Base-by-base conservation (phyloP, 441 rosid genomes). In the Populus hybrid region DNA sequence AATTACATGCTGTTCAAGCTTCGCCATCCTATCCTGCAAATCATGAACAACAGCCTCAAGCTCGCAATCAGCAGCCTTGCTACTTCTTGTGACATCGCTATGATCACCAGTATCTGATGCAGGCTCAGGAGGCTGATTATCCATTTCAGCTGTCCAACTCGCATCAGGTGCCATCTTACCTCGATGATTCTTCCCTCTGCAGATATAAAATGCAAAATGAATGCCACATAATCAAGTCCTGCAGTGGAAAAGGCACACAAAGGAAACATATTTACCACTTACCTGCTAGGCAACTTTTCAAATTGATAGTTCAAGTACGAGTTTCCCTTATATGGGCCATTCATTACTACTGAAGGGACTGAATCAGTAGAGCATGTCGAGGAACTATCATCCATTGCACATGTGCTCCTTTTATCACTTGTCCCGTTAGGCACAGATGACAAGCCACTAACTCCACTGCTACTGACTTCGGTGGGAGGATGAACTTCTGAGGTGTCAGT, bases 281-380 rank as follows among this genome's bases (percentile, higher is more conserved):
- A 95, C 99, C 93, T 92, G 88, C 87, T 81, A 21, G 88, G 89
- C n/a, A 88, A 87, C 71, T 83, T 89, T 80, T 88, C 88, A 79
- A 78, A 81, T 70, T 86, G 91, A 83, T 80, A 73, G 82, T 82
- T 91, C n/a, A 86, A 81, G 78, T 85, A 79, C 2, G 87, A 75
- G 80, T 79, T 91, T 77, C 90, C 91, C 72, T 85, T 92, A 77
- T 85, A 84, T 21, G 88, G 84, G n/a, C 92, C 96, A 84, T 83
- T 91, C 83, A 85, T 87, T 26, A 85, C 90, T 77, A 89, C 88
- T 1, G 98, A 92, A 70, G 90, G 94, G 75, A 93, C 86, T 0
- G 98, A 96, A 80, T 96, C 99, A n/a, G 91, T 92, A 12, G 99
- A 96, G 86, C 99, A 94, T 5, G 98, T 94, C 24, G 98, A 96